These are phyloP conservation scores for Colletotrichum liaoningense DNA, from an alignment of 2,329 filamentous ascomycete genomes.

Conservation along the genomic window DNA sequence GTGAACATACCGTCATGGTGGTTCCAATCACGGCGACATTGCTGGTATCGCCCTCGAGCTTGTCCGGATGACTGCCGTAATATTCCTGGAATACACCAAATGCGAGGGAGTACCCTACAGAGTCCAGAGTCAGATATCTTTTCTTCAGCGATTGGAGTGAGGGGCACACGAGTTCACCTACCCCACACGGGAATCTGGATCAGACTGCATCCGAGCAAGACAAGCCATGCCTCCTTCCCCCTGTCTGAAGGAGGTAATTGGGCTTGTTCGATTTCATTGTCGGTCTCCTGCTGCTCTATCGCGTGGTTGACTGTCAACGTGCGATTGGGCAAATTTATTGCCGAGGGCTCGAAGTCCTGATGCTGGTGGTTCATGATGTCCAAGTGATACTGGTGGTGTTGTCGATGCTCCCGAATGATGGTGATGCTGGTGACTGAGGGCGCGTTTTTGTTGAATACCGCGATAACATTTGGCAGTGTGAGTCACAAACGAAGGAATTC, in stretches of 20 bases:
- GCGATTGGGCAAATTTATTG: not conserved
- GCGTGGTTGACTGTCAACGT: not conserved
- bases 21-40: not conserved
- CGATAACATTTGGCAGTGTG: not conserved
- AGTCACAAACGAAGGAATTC: not conserved
- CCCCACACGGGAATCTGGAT: not conserved
- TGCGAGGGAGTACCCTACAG: not conserved
- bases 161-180: not conserved
- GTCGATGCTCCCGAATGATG: too few relatives aligned
- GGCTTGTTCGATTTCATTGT: not conserved
- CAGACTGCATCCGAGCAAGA: not conserved
- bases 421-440: too few relatives aligned
- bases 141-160: too few relatives aligned
- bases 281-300: not conserved
- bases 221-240: not conserved
- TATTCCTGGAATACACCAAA: not conserved
- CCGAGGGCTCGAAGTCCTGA: not conserved
- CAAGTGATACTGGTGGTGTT: not conserved
- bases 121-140: too few relatives aligned
- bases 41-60: not conserved
- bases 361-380: not conserved
- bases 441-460: too few relatives aligned
- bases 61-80: not conserved
- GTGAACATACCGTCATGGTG: not conserved
- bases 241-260: not conserved